Evolutionary conservation across 2,329 filamentous ascomycete genomes (phyloP), one percentile per base, ranked within the genome.

Genomic region (Rhinocladiella mackenziei): DNA sequence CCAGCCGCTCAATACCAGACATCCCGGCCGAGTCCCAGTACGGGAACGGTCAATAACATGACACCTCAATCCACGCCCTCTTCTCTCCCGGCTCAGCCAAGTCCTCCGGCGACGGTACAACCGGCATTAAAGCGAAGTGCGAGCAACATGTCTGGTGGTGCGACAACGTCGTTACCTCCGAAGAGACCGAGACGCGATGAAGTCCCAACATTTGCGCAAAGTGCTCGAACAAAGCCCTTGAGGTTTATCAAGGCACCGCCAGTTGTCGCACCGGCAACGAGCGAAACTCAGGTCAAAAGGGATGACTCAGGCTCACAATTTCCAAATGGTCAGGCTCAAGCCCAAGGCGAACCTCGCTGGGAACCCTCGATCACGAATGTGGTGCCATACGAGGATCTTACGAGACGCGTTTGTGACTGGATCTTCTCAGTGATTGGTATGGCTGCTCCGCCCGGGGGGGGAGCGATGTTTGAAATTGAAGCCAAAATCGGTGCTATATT

Each of bases 401-500:
- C 81, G n/a, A 84, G 81, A 57, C 64, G 73, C 13, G 75, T 94
- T n/a, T 86, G 84, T 50, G 86, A 94, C 60, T 94, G 89, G 58
- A 69, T 96, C 8, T 94, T 82, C 60, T 72, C 76, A n/a, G 79
- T 86, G 53, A 66, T 80, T 39, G 71, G 69, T 8, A 37, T 43
- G 14, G 73, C 81, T 26, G 75, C 62, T 1, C 67, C 74, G 43
- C 69, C 73, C 8, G 61, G 66, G 15, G 65, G 75, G 22, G 80
- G 80, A 5, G 83, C 89, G 10, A 77, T 87, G 48, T 81, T 96
- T 40, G 92, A 98, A 65, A 86, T 98, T 42, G 92, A 98, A 68
- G 92, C 89, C 7, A 97, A 97, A 65, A 73, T 97, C 35, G 92
- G 92, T 13, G 83, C 81, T 18, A 74, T 97, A 10, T 78, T 91